Conservation (phyloP, 129 eudicot species). For the Glebionis coronaria region DNA sequence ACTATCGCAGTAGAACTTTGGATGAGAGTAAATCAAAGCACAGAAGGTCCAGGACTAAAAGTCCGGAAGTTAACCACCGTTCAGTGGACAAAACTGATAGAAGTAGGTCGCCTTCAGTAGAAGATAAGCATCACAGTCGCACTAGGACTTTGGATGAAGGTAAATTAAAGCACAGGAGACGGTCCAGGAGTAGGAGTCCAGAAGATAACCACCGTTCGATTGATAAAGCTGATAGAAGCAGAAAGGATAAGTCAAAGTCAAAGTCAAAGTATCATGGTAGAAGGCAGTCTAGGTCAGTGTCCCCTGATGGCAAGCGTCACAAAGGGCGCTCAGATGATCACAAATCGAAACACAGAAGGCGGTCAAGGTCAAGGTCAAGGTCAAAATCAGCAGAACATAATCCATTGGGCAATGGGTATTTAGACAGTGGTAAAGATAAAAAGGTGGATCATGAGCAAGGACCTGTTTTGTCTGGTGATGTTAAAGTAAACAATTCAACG, state of each 20-base stretch:
- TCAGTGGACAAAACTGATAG: constrained; percentile 46
- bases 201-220: constrained; percentile 50
- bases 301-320: constrained; percentile 45
- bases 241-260: constrained; percentile 46
- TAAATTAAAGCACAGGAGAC: constrained; percentile 45
- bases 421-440: constrained; percentile 25
- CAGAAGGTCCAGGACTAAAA: constrained; percentile 52
- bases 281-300: constrained; percentile 64
- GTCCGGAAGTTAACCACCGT: constrained; percentile 45
- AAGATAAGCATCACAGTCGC: constrained; percentile 37
- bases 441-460: constrained; percentile 26
- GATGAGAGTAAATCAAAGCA: constrained; percentile 37
- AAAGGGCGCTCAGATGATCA: constrained; percentile 38
- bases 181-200: constrained; percentile 51
- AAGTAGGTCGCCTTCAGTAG: constrained; percentile 40
- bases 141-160: constrained; percentile 38
- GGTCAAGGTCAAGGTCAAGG: constrained; percentile 52
- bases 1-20: constrained; percentile 22
- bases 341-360: constrained; percentile 48
- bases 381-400: constrained; percentile 53
- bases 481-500: constrained; percentile 1
- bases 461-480: constrained; percentile 40
- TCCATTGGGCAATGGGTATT: constrained; percentile 20
- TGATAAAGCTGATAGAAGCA: constrained; percentile 46
- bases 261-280: constrained; percentile 47